Evolutionary conservation across 2,329 filamentous ascomycete species (phyloP), one percentile per base, ranked within the genome.

Genomic region (Penicillium sp.): DNA sequence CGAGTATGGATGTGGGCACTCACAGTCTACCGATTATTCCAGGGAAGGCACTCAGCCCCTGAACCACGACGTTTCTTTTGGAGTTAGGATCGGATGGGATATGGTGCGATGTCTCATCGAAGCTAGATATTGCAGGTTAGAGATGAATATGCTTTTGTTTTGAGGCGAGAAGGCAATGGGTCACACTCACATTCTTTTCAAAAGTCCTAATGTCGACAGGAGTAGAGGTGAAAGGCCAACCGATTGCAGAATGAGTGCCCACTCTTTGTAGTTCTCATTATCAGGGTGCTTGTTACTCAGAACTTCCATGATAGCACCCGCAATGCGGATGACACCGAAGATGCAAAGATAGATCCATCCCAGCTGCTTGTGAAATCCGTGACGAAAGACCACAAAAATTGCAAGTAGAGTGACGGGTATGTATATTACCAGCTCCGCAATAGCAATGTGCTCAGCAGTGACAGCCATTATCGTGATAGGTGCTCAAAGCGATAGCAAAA

Each of bases 361-460:
- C n/a, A 57, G 11, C n/a, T 57, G 54, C 35, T 53, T 53, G 26
- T 57, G 49, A n/a, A 57, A 57, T 13, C 48, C 54, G 44, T 57
- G 54, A 16, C 54, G 49, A 25, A 57, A 31, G 16, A 57, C 49
- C 4, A 53, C 54, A 4, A 50, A 43, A 3, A 57, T 52, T 11
- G 49, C 31, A 23, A 57, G 33, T 21, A 57, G 16, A 25, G 49
- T 44, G 13, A 51, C 39, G n/a, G 49, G 54, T 27, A 57, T 53
- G 45, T 57, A 57, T 25, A 57, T 43, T 8, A 49, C 50, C 26
- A 57, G 14, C 35, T 57, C 49, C 19, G 54, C 54, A 31, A 57
- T 57, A 19, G 54, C 43, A 8, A 57, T 46, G 44, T 52, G 31
- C 33, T 57, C 42, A 19, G 49, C 6, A 13, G 54, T 57, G 4